Base-by-base conservation (phyloP, 495 filamentous ascomycete genomes). In the Neurospora sp. region DNA sequence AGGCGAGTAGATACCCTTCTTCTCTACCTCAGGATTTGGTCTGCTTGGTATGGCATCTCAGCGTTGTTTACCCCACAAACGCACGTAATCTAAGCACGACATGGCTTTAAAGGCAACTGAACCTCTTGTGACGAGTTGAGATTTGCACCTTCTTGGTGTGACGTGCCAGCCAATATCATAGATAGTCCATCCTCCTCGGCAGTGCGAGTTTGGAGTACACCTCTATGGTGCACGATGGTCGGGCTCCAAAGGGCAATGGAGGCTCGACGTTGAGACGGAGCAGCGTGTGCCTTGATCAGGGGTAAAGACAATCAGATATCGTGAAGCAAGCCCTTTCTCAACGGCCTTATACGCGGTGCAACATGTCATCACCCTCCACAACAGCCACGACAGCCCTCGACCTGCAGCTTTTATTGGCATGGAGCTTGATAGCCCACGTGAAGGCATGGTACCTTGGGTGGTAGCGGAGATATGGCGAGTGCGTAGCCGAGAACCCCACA, bases 81-180 rank as follows among this genome's bases (percentile, higher is more conserved):
- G 79, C 78, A 82, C 38, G 81, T 75, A 81, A 82, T 79, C 72
- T 82, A 72, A 24, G 74, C 69, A 34, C 71, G 75, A 75, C 78
- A 72, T 77, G 28, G 54, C 54, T 66, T 34, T 72, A 71, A 70
- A 37, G 21, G 59, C 71, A 73, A 72, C 72, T 72, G 19, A 66
- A 72, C 40, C 15, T 72, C 71, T 72, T 59, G 24, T 72, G 31
- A 69, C n/a, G 43, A 72, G 34, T 66, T 34, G 8, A 69, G 42
- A 69, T 59, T 21, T 36, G 21, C 31, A 34, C 71, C 54, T 66
- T 66, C 54, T 34, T 36, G 28, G 28, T 66, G 24, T 66, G 54
- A 66, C 54, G 28, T 66, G 54, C 15, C 54, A 66, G 54, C 28
- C 54, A 66, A 66, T 19, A 66, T 66, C 15, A 8, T 34, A 15